Percentiles rank a stretch among this genome's conserved stretches.
phyloP scores from a whole-genome alignment of 495 filamentous ascomycete genomes.

The Cenococcum geophilum region DNA sequence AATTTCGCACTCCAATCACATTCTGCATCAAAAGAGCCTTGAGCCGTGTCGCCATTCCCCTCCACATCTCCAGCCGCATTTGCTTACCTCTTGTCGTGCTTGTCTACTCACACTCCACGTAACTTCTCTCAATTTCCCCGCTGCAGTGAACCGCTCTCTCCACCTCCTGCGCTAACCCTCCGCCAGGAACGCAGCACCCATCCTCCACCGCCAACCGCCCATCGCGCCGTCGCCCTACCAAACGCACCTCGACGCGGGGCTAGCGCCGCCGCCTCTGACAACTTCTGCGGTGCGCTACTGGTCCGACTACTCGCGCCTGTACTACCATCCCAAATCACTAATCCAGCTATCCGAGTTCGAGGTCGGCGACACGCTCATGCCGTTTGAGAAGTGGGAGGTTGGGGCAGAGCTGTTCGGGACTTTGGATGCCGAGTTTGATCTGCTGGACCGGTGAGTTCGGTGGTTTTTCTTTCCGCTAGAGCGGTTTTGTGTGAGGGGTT shows the following conservation, averaged over 20 bases:
- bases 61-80: too few relatives aligned
- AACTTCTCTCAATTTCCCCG: too few relatives aligned
- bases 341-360: slow-evolving; percentile 69
- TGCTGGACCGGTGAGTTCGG: slow-evolving; percentile 53
- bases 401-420: slow-evolving; percentile 78
- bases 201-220: slow-evolving; percentile 57
- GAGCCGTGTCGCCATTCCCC: too few relatives aligned
- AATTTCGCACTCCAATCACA: neutral
- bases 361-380: slow-evolving; percentile 64
- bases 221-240: slow-evolving; percentile 72
- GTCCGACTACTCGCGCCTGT: slow-evolving; percentile 89
- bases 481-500: too few relatives aligned
- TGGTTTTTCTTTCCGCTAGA: neutral
- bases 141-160: neutral
- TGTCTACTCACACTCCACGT: too few relatives aligned
- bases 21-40: too few relatives aligned
- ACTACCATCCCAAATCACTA: slow-evolving; percentile 84
- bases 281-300: slow-evolving; percentile 77
- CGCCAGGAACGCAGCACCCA: slow-evolving; percentile 37
- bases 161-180: too few relatives aligned
- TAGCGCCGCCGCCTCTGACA: slow-evolving; percentile 55
- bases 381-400: slow-evolving; percentile 73
- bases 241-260: slow-evolving; percentile 63
- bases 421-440: slow-evolving; percentile 77
- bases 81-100: too few relatives aligned